Evolutionary conservation across 129 eudicot genomes (phyloP), one percentile per base, ranked within the genome.

Genomic region (Saussurea involucrata): DNA sequence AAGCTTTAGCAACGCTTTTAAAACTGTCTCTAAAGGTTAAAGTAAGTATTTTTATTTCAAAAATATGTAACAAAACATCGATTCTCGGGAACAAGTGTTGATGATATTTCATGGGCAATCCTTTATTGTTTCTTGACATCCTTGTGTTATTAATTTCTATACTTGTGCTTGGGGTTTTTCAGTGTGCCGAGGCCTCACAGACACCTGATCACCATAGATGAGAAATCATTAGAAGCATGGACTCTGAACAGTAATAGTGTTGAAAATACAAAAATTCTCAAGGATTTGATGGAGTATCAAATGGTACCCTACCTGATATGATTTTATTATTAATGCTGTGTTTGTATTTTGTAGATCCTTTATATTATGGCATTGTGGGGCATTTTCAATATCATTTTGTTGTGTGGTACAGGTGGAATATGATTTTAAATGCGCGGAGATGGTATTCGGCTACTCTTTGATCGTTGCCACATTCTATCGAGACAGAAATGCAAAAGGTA

Each of bases 141-240:
- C 32, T 66, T 70, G 3, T 68, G 57, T 21, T 28, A 61, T 78
- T 3, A 61, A 33, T 27, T 24, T 83, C 66, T 89, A 95, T 97
- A 85, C 83, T 95, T 73, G 88, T 88, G 68, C 18, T 90, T 8
- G 99, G 96, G 33, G 77, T 79, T 32, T 86, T 95, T 79, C 99
- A 95, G 80, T 85, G 94, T 69, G 91, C 95, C 71, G 95, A 92
- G 24, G 97, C 97, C 58, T 86, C 97, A n/a, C n/a, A n/a, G n/a
- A 8, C 99, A 95, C 83, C 63, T 95, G 44, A n/a, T n/a, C n/a
- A 90, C 82, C 25, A 81, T 95, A 83, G 97, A 92, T 9, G 99
- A 92, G 80, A 92, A 96, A 67, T 77, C 72, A 5, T 84, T 95
- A 75, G 84, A 92, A 76, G 29, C 91, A 32, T 96, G 97, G 53